phyloP scores from a whole-genome alignment of 176 grass and related monocot genomes.

The Triticum urartu region DNA sequence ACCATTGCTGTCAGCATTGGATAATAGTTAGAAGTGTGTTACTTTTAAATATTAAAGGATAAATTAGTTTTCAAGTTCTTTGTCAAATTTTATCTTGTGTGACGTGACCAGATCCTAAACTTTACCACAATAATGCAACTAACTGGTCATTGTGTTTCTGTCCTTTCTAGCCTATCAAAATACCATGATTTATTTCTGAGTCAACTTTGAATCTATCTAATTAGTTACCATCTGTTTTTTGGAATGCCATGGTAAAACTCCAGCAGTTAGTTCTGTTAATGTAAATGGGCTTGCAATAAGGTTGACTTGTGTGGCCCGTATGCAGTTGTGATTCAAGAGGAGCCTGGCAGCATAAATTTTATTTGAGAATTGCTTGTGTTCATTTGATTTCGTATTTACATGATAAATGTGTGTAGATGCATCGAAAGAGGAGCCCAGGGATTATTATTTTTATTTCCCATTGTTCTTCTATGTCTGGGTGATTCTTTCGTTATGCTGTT shows the following conservation, averaged over 20 bases:
- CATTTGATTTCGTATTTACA: background rate
- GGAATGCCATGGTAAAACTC: background rate
- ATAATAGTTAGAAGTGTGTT: conserved; percentile 16
- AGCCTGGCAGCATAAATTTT: background rate
- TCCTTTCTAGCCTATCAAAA: background rate
- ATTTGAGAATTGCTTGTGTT: conserved; percentile 3
- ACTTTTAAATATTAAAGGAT: conserved; percentile 18
- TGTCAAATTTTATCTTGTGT: background rate
- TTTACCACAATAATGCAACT: background rate
- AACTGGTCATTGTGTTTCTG: background rate
- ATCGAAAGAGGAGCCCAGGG: background rate
- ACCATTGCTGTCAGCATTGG: background rate
- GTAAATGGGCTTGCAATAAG: background rate
- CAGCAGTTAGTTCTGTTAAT: background rate
- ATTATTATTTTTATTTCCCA: background rate
- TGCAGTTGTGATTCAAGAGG: background rate
- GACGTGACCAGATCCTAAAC: background rate
- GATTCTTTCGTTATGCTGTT: conserved; percentile 2
- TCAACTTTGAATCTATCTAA: background rate
- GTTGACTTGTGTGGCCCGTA: background rate
- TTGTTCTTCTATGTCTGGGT: conserved; percentile 11
- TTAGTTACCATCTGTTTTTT: conserved; percentile 5
- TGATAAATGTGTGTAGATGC: background rate
- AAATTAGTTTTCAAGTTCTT: background rate
- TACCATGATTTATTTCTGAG: background rate